Evolutionary conservation across 2,329 filamentous ascomycete genomes (phyloP), one percentile per base, ranked within the genome.

Genomic region (Penicillium sp.): DNA sequence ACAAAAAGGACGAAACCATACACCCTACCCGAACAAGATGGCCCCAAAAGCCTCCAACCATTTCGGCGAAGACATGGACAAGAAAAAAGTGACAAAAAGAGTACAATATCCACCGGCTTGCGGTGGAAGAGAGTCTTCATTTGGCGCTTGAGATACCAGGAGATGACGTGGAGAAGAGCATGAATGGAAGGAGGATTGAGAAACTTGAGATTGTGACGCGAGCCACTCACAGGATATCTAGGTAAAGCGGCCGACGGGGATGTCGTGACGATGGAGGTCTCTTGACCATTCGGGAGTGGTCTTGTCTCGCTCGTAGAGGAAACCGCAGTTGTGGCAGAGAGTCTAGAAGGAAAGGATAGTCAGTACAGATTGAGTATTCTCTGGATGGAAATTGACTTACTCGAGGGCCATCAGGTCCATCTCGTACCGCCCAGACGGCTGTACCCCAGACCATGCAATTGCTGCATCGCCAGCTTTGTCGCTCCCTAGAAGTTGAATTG

Each of bases 341-440:
- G 91, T 90, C 90, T 93, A 66, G 53, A 66, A 42, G 58, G 55
- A 48, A 22, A 35, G 37, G 31, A 41, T 22, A 14, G 62, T 73
- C 53, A 71, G 68, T 51, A 22, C 53, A 22, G 49, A n/a, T n/a
- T 17, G 52, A 25, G 38, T 17, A 47, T n/a, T 42, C 10, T 47
- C 34, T 34, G 17, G 7, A 37, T 38, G 64, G 55, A 43, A 55
- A 59, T 61, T 34, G 49, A 62, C 90, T 84, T 81, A 95, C 91
- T 77, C 91, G 89, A 64, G 90, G 85, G 56, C 93, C 94, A 56
- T 86, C 82, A 14, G 95, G 95, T 25, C 95, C 95, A 77, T 98
- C 93, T 69, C 95, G 84, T 3, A 98, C 94, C 51, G 91, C 93
- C 95, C 95, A 99, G 8, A 97, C 92, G 31, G 92, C 90, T 51